Conservation (phyloP, 768 basidiomycete species). For the Boletus reticulatus region DNA sequence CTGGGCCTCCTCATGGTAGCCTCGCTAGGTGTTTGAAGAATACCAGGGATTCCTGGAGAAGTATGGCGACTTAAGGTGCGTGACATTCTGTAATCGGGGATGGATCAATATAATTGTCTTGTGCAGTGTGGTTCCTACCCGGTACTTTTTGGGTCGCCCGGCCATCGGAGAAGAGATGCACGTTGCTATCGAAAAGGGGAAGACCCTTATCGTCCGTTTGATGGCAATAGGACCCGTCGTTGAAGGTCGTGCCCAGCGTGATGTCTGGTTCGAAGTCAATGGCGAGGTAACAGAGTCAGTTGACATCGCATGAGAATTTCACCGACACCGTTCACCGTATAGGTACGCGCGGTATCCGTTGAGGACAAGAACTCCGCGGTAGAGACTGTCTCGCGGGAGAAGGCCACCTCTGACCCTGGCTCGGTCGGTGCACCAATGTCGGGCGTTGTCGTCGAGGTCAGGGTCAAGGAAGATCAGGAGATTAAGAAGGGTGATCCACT, state of each 20-base stretch:
- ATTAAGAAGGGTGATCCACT: constrained; percentile 98
- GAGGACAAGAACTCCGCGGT: constrained; percentile 98
- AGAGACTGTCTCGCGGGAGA: constrained; percentile 92
- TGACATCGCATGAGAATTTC: constrained; percentile 10
- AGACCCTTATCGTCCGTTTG: constrained; percentile 93
- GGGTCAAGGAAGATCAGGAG: constrained; percentile 96
- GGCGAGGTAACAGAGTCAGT: constrained; percentile 64
- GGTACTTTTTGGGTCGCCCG: constrained; percentile 95
- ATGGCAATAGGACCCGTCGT: constrained; percentile 95
- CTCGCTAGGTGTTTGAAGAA: constrained; percentile 87
- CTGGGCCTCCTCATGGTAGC: constrained; percentile 9
- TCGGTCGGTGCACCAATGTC: constrained; percentile 98
- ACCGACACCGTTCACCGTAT: constrained; percentile 14
- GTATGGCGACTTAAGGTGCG: constrained; percentile 90
- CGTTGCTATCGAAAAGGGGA: constrained; percentile 93
- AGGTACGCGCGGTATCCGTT: constrained; percentile 93
- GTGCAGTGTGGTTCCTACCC: constrained; percentile 88
- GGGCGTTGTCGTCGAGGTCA: constrained; percentile 96
- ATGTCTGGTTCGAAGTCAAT: constrained; percentile 98
- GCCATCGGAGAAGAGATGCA: constrained; percentile 94
- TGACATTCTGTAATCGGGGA: constrained; percentile 6
- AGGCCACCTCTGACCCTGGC: constrained; percentile 89
- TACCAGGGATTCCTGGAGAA: constrained; percentile 93
- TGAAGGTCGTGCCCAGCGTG: constrained; percentile 86
- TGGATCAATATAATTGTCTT: constrained; percentile 14